Evolutionary conservation across 495 filamentous ascomycete genomes (phyloP).

Genomic region (Penicillium ucsense): DNA sequence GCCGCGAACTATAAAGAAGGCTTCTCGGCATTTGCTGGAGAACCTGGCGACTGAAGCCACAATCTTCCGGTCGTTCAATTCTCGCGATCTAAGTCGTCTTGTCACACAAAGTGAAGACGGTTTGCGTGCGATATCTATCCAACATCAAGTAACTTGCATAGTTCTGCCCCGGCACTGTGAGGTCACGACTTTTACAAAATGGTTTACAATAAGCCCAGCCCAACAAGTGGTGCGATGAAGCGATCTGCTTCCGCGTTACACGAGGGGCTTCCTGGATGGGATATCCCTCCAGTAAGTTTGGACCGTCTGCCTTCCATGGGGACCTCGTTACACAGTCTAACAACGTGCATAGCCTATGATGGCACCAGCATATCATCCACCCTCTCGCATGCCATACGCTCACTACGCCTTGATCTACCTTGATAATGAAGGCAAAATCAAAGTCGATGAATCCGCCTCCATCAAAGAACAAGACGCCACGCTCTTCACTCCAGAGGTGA

Average conservation of each 20-base stretch:
- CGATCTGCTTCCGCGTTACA: constrained; percentile 25
- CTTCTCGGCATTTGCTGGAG: neutral
- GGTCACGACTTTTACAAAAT: constrained; percentile 17
- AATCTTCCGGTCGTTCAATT: too few relatives aligned
- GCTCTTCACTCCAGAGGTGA: constrained; percentile 29
- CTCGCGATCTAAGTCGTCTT: too few relatives aligned
- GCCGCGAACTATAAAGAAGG: constrained; percentile 8
- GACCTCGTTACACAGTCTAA: neutral
- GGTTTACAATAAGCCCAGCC: constrained; percentile 25
- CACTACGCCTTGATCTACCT: constrained; percentile 37
- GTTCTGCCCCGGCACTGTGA: neutral
- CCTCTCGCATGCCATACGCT: constrained; percentile 23
- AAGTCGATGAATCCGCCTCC: constrained; percentile 28
- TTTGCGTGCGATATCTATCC: neutral
- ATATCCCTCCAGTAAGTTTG: constrained; percentile 25
- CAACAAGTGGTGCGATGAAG: constrained; percentile 25
- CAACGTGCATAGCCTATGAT: constrained; percentile 20
- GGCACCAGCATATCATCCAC: constrained; percentile 15
- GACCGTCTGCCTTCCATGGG: neutral
- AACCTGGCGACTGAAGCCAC: too few relatives aligned
- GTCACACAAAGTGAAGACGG: too few relatives aligned
- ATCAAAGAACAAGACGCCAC: constrained; percentile 26
- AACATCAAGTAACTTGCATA: neutral
- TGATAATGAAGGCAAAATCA: constrained; percentile 28
- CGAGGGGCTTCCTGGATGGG: constrained; percentile 27